These are phyloP conservation scores for Jamesozyma spencerorum DNA, from an alignment of 805 yeast genomes.

Conservation along the genomic window DNA sequence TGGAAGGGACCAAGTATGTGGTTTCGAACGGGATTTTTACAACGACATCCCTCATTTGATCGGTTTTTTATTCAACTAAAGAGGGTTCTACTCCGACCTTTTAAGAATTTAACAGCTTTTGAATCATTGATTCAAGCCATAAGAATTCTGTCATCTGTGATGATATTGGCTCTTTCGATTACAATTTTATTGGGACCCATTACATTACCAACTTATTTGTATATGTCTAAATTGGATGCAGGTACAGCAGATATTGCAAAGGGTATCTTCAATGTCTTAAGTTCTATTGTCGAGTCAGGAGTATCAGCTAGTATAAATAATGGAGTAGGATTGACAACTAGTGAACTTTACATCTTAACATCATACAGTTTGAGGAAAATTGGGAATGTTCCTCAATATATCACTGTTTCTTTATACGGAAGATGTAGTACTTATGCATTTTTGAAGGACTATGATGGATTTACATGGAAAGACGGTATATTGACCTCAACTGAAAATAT, in stretches of 20 bases:
- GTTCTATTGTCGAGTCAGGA: constrained; percentile 15
- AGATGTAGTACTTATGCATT: constrained; percentile 18
- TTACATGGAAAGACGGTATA: too few relatives aligned
- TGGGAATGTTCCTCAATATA: constrained; percentile 20
- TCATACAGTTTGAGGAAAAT: constrained; percentile 22
- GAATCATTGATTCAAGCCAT: constrained; percentile 17
- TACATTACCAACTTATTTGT: constrained; percentile 13
- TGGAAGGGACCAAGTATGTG: too few relatives aligned
- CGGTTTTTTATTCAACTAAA: too few relatives aligned
- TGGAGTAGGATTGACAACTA: constrained; percentile 26
- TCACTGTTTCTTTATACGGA: constrained; percentile 20
- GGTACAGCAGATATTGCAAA: constrained; percentile 17
- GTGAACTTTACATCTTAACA: constrained; percentile 23
- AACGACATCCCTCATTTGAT: too few relatives aligned
- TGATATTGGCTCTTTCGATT: constrained; percentile 15
- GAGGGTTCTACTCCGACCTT: constrained; percentile 7
- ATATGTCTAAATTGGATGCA: constrained; percentile 20
- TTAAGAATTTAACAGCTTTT: constrained; percentile 18
- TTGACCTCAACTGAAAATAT: too few relatives aligned
- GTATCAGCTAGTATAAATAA: constrained; percentile 18
- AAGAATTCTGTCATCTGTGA: constrained; percentile 15
- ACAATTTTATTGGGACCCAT: constrained; percentile 18
- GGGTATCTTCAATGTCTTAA: constrained; percentile 21
- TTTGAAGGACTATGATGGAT: too few relatives aligned
- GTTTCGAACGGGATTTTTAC: too few relatives aligned